A percentile compares a stretch with the other conserved stretches of the same genome.
phyloP scores from a whole-genome alignment of 2,329 filamentous ascomycete species.

The Teratosphaeria destructans region DNA sequence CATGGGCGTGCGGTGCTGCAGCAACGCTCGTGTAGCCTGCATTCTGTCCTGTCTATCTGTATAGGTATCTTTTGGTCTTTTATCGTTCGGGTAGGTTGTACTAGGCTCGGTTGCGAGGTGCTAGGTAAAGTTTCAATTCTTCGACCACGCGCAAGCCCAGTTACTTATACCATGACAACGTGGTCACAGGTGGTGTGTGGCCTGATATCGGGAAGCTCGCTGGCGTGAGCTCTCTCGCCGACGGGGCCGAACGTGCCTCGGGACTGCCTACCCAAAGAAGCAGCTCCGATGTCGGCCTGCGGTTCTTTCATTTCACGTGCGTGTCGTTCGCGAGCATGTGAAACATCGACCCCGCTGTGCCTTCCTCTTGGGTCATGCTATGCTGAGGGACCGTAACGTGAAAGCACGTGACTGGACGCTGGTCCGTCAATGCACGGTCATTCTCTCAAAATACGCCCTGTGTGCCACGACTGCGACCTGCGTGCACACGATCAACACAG shows the following conservation, averaged over 20 bases:
- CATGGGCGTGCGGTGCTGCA: conserved; percentile 39
- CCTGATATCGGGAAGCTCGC: neutral
- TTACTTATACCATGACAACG: neutral
- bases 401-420: neutral
- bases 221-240: neutral
- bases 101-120: neutral
- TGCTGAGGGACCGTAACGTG: neutral
- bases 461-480: neutral
- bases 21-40: conserved; percentile 36
- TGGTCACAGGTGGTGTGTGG: neutral
- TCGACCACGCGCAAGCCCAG: neutral
- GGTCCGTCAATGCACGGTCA: neutral
- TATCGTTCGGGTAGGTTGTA: neutral
- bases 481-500: neutral
- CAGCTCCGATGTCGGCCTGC: neutral
- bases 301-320: neutral
- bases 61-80: neutral
- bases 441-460: neutral
- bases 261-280: neutral
- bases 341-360: neutral
- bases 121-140: neutral
- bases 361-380: neutral
- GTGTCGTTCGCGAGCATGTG: neutral
- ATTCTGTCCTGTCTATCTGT: conserved; percentile 18
- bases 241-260: neutral